Conservation (phyloP, 192 early-diverging fungal genomes). For the Mortierella claussenii region DNA sequence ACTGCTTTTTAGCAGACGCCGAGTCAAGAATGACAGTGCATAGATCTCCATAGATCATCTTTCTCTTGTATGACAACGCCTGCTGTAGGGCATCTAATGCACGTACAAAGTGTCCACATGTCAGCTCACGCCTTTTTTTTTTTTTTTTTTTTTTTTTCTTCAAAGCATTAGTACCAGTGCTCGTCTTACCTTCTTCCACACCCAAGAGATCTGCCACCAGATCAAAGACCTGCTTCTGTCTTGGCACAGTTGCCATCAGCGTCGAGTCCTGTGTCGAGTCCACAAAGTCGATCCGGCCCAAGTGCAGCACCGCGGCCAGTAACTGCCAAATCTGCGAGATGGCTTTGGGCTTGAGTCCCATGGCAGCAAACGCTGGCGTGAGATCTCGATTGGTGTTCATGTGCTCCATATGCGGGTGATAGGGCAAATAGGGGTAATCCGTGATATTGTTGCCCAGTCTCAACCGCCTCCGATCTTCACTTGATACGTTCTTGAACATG, state of each 20-base stretch:
- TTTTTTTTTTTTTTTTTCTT: neutral
- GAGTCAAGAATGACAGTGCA: slow-evolving; percentile 93
- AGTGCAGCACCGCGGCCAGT: slow-evolving; percentile 88
- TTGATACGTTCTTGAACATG: slow-evolving; percentile 74
- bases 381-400: slow-evolving; percentile 70
- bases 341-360: slow-evolving; percentile 72
- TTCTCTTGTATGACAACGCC: slow-evolving; percentile 84
- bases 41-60: slow-evolving; percentile 84
- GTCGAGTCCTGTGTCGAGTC: slow-evolving; percentile 69
- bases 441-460: slow-evolving; percentile 65
- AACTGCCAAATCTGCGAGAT: slow-evolving; percentile 87
- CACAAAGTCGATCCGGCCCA: slow-evolving; percentile 88
- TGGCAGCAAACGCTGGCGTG: slow-evolving; percentile 67
- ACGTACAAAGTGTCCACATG: neutral
- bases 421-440: slow-evolving; percentile 40
- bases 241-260: slow-evolving; percentile 76
- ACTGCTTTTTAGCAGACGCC: slow-evolving; percentile 79
- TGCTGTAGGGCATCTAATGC: slow-evolving; percentile 55
- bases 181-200: slow-evolving; percentile 65
- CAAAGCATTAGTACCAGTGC: no score
- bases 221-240: slow-evolving; percentile 79
- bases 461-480: slow-evolving; percentile 73
- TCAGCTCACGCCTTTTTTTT: neutral
- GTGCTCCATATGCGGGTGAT: slow-evolving; percentile 56
- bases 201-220: slow-evolving; percentile 83